Conservation (phyloP, 2,329 filamentous ascomycete species). For the Uncinocarpus reesii region DNA sequence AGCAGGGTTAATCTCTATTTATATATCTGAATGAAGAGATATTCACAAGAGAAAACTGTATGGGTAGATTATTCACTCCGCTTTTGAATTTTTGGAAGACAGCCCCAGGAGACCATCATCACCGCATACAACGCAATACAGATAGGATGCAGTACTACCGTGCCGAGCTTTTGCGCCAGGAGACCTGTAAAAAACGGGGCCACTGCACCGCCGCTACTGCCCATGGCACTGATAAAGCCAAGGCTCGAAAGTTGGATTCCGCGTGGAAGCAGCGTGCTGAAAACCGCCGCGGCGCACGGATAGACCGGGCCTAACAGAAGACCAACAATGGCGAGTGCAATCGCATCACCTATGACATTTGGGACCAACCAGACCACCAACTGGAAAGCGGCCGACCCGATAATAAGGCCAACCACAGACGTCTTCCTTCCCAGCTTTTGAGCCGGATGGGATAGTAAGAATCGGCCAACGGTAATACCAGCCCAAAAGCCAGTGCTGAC, state of each 20-base stretch:
- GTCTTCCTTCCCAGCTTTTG: conserved; percentile 58
- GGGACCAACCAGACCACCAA: conserved; percentile 70
- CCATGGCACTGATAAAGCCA: conserved; percentile 33
- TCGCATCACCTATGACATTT: conserved; percentile 60
- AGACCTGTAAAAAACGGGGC: conserved; percentile 42
- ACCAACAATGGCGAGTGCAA: conserved; percentile 59
- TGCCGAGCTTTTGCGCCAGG: conserved; percentile 38
- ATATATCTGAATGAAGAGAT: too few species aligned
- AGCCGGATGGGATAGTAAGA: conserved; percentile 57
- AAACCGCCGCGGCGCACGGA: conserved; percentile 45
- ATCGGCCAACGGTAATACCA: conserved; percentile 66
- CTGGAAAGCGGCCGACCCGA: conserved; percentile 57
- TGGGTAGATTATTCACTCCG: not conserved
- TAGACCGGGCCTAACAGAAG: conserved; percentile 69
- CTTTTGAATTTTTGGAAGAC: conserved; percentile 40
- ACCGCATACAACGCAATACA: conserved; percentile 45
- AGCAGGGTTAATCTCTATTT: too few species aligned
- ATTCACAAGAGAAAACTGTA: too few species aligned
- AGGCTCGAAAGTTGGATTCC: conserved; percentile 33
- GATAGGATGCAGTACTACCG: conserved; percentile 45
- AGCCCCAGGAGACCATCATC: conserved; percentile 46
- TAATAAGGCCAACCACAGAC: conserved; percentile 54
- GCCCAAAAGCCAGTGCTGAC: conserved; percentile 61
- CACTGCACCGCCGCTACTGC: conserved; percentile 35
- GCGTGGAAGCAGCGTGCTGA: conserved; percentile 26